Evolutionary conservation across 345 rosid genomes (phyloP).

Genomic region (Eutrema japonicum): DNA sequence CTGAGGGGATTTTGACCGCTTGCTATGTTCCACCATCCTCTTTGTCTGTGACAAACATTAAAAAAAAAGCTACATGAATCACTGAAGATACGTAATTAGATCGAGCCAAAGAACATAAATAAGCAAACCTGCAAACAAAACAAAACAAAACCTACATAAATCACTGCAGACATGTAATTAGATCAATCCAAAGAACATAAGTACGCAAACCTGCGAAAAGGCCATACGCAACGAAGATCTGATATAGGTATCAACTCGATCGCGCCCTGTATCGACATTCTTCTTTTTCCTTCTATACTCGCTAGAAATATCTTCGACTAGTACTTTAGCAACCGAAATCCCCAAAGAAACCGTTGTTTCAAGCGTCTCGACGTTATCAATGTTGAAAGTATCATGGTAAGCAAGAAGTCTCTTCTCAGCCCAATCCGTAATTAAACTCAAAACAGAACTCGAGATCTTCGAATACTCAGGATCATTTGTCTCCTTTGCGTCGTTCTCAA

Average conservation of each 20-base stretch:
- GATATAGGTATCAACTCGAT: slow-evolving; percentile 77
- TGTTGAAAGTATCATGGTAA: slow-evolving; percentile 79
- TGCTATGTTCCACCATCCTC: slow-evolving; percentile 70
- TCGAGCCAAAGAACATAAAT: neutral
- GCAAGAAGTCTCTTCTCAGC: slow-evolving; percentile 79
- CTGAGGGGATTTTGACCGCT: slow-evolving; percentile 55
- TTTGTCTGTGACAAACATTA: slow-evolving; percentile 54
- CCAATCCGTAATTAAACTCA: slow-evolving; percentile 75
- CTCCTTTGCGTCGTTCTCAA: slow-evolving; percentile 67
- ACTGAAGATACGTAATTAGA: neutral
- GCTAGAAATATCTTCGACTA: slow-evolving; percentile 65
- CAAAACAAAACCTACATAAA: neutral
- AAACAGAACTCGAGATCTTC: slow-evolving; percentile 59
- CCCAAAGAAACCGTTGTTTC: slow-evolving; percentile 71
- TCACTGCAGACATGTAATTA: neutral
- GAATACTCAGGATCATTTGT: slow-evolving; percentile 60
- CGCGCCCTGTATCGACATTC: slow-evolving; percentile 56
- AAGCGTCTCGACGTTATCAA: slow-evolving; percentile 71
- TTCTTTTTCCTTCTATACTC: slow-evolving; percentile 68
- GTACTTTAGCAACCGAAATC: slow-evolving; percentile 65
- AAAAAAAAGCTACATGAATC: neutral
- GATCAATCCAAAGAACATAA: neutral
- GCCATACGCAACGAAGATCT: slow-evolving; percentile 76
- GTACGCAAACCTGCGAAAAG: slow-evolving; percentile 71
- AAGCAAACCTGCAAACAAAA: neutral